These are phyloP conservation scores for Pulchroboletus neoregius DNA, from an alignment of 1,284 basidiomycete genomes.

Conservation along the genomic window DNA sequence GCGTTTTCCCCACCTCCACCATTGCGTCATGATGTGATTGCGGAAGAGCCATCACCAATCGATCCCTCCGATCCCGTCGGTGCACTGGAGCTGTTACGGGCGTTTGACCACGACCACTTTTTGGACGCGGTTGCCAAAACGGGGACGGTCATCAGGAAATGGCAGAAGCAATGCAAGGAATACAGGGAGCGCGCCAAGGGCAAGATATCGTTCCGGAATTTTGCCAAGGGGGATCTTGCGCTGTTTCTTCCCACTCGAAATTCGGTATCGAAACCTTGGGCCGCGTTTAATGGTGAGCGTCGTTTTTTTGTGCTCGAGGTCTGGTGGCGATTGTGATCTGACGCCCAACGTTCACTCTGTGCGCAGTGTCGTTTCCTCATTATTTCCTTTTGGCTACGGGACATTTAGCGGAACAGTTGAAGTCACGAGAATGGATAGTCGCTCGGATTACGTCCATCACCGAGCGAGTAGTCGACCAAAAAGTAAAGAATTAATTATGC, in stretches of 20 bases:
- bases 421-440: slow-evolving; percentile 89
- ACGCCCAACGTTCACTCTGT: background rate
- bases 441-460: slow-evolving; percentile 87
- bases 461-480: slow-evolving; percentile 78
- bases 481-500: slow-evolving; percentile 45
- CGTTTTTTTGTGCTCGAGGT: background rate
- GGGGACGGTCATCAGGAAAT: slow-evolving; percentile 85
- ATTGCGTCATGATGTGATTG: slow-evolving; percentile 49
- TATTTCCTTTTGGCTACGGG: slow-evolving; percentile 91
- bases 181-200: slow-evolving; percentile 90
- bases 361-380: slow-evolving; percentile 87
- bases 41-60: slow-evolving; percentile 67
- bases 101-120: slow-evolving; percentile 82
- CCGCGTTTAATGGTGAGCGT: slow-evolving; percentile 86
- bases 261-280: slow-evolving; percentile 89
- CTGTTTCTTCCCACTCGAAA: slow-evolving; percentile 95
- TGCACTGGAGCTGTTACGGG: slow-evolving; percentile 63
- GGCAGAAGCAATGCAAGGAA: slow-evolving; percentile 94
- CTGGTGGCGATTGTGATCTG: background rate
- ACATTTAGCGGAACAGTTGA: slow-evolving; percentile 79
- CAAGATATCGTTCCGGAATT: slow-evolving; percentile 92
- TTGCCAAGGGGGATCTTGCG: slow-evolving; percentile 89
- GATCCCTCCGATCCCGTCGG: slow-evolving; percentile 68
- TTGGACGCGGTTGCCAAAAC: slow-evolving; percentile 77
- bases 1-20: slow-evolving; percentile 41